Conservation (phyloP, 768 basidiomycete genomes). For the Boletellus sp. region DNA sequence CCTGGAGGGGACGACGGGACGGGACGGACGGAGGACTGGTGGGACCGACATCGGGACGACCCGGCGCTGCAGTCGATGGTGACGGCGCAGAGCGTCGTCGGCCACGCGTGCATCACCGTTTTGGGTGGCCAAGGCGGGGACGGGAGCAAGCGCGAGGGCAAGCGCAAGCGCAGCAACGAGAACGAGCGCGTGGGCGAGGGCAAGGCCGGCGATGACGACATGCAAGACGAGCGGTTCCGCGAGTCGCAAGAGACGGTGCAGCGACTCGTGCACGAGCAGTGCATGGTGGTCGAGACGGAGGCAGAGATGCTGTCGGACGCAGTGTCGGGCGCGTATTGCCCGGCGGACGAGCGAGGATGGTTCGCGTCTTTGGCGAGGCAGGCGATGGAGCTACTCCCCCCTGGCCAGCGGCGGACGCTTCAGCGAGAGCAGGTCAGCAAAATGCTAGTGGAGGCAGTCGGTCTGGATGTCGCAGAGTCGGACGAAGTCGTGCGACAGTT, state of each 20-base stretch:
- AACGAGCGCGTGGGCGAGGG: too few relatives aligned
- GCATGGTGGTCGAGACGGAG: neutral
- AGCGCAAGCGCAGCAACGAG: too few relatives aligned
- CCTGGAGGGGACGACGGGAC: neutral
- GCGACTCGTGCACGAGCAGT: slow-evolving; percentile 12
- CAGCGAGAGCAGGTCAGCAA: slow-evolving; percentile 11
- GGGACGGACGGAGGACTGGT: slow-evolving; percentile 33
- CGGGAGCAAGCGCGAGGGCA: neutral
- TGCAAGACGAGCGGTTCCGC: slow-evolving; percentile 15
- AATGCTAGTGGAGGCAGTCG: slow-evolving; percentile 9
- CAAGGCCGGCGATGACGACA: slow-evolving; percentile 10
- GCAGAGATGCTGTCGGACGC: neutral
- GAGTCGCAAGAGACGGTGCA: slow-evolving; percentile 13
- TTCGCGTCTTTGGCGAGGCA: slow-evolving; percentile 14
- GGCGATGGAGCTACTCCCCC: slow-evolving; percentile 14
- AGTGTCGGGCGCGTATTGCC: slow-evolving; percentile 3
- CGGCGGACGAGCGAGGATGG: slow-evolving; percentile 10
- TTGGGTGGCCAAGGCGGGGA: slow-evolving; percentile 3
- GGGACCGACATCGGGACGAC: slow-evolving; percentile 22
- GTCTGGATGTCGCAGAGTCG: neutral
- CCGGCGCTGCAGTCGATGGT: slow-evolving; percentile 7
- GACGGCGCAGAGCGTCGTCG: slow-evolving; percentile 4
- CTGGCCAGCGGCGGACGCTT: slow-evolving; percentile 3
- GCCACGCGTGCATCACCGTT: slow-evolving; percentile 31
- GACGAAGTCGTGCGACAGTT: slow-evolving; percentile 10